Conservation (phyloP, 1,284 basidiomycete species). For the Microbotryum silenes-acaulis region DNA sequence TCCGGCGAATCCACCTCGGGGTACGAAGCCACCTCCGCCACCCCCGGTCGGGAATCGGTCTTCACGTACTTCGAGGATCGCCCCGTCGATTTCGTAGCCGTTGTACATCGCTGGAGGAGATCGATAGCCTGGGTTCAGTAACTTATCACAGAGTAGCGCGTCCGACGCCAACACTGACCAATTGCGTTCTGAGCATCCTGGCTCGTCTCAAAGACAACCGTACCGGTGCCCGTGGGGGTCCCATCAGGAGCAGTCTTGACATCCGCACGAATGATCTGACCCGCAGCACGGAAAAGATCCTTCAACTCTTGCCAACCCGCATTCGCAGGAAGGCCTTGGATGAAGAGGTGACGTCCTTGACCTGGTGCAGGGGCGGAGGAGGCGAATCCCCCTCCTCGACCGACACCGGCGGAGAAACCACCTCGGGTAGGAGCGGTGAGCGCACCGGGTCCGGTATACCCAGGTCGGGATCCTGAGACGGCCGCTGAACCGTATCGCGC, state of each 20-base stretch:
- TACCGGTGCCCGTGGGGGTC: conserved; percentile 62
- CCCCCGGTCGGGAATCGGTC: conserved; percentile 81
- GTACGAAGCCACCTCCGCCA: conserved; percentile 79
- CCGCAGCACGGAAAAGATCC: conserved; percentile 86
- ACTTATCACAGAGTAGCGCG: not conserved
- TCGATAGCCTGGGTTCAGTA: not conserved
- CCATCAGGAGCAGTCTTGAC: conserved; percentile 88
- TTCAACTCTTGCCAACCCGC: conserved; percentile 97
- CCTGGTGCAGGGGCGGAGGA: conserved; percentile 12
- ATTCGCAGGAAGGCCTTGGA: conserved; percentile 62
- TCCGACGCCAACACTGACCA: conserved; percentile 49
- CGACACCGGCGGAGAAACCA: conserved; percentile 16
- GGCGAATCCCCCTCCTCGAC: conserved; percentile 29
- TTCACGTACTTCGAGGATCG: conserved; percentile 84
- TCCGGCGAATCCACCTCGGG: conserved; percentile 27
- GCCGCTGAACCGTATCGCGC: conserved; percentile 89
- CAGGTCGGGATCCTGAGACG: conserved; percentile 50
- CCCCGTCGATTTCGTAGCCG: conserved; percentile 89
- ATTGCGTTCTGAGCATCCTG: conserved; percentile 88
- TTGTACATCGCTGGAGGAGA: conserved; percentile 69
- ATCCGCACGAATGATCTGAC: conserved; percentile 86
- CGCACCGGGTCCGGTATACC: conserved; percentile 29
- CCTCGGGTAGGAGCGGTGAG: conserved; percentile 49
- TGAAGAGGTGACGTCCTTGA: conserved; percentile 23
- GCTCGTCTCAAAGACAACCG: conserved; percentile 84